Percentiles rank a stretch among this genome's conserved stretches.
These are phyloP conservation scores for Zygosaccharomyces pseudobailii DNA, from an alignment of 1,139 yeast genomes.

Conservation along the genomic window DNA sequence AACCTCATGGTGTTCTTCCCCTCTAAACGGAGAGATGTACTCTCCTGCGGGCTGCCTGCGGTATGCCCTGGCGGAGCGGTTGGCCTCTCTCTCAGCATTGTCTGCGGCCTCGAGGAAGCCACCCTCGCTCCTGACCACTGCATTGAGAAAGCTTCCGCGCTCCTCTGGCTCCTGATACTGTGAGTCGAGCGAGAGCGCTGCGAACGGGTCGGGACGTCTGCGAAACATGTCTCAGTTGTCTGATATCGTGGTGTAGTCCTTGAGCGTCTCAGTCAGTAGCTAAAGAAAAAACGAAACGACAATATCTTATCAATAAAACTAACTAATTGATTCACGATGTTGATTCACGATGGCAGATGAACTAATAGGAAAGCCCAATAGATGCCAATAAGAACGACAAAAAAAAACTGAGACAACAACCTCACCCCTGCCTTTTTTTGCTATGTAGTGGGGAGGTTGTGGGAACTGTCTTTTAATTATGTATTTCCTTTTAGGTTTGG, in stretches of 20 bases:
- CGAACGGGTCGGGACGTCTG: not conserved
- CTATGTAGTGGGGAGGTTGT: not conserved
- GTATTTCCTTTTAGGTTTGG: not conserved
- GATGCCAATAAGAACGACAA: no score
- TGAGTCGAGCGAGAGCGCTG: not conserved
- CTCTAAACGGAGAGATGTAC: conserved; percentile 23
- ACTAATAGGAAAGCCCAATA: no score
- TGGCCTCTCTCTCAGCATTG: not conserved
- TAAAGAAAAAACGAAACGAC: no score
- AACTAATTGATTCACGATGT: no score
- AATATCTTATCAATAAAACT: no score
- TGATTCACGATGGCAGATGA: no score
- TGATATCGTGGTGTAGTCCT: not conserved
- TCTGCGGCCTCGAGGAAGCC: not conserved
- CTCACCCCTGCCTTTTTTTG: no score
- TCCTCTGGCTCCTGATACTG: not conserved
- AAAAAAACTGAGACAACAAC: no score
- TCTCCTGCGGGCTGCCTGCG: conserved; percentile 9
- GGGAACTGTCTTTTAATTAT: not conserved
- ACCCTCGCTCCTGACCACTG: not conserved
- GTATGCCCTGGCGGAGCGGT: conserved; percentile 4
- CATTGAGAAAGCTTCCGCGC: not conserved
- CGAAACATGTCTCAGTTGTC: not conserved
- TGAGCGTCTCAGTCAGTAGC: no score
- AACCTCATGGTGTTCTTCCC: conserved; percentile 15